Evolutionary conservation across 2,329 filamentous ascomycete species (phyloP).

Genomic region (Byssoonygena ceratinophila): DNA sequence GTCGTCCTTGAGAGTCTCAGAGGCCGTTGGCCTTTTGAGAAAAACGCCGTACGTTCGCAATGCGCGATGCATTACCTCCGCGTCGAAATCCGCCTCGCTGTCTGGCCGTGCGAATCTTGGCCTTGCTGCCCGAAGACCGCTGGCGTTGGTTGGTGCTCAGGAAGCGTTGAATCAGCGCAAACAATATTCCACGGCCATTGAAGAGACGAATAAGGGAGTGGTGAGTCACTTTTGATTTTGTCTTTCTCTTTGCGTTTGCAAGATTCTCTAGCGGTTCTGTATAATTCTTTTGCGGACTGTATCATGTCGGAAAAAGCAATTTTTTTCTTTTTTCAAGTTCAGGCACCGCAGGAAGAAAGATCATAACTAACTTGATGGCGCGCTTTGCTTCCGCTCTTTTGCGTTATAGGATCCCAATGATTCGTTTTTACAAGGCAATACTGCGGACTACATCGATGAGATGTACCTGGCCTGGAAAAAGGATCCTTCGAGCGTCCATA

Average conservation of each 20-base stretch:
- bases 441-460: conserved; percentile 98
- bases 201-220: conserved; percentile 51
- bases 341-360: neutral
- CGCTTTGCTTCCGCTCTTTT: conserved; percentile 16
- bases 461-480: conserved; percentile 99
- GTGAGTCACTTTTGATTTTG: conserved; percentile 35
- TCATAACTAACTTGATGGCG: neutral
- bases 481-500: conserved; percentile 84
- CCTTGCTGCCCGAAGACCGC: conserved; percentile 31
- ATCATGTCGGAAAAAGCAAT: neutral
- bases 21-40: conserved; percentile 31
- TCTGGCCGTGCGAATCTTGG: conserved; percentile 26
- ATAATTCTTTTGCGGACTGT: neutral
- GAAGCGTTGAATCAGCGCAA: conserved; percentile 37
- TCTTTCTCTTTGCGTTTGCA: conserved; percentile 4
- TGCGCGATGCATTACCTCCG: conserved; percentile 13
- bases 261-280: neutral
- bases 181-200: conserved; percentile 49
- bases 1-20: conserved; percentile 28
- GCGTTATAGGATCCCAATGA: conserved; percentile 67
- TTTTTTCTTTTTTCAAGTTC: too few relatives aligned
- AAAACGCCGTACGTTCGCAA: conserved; percentile 25
- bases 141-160: conserved; percentile 33
- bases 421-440: conserved; percentile 91
- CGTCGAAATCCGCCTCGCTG: conserved; percentile 9